Evolutionary conservation across 139 green algal species (phyloP).

Genomic region (Zygnema circumcarinatum): DNA sequence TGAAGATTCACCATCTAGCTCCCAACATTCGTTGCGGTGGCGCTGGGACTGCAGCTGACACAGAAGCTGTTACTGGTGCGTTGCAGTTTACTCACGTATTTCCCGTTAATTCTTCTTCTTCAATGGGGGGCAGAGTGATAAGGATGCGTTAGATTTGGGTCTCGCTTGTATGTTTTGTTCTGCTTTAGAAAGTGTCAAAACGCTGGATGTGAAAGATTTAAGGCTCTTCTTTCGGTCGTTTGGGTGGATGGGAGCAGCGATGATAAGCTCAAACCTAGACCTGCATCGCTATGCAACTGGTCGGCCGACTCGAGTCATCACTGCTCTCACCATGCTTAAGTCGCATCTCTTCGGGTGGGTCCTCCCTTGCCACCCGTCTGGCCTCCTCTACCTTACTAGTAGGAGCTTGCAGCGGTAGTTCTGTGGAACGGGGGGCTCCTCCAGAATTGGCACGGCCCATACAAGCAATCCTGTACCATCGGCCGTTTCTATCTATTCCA

Average conservation of each 20-base stretch:
- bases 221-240: background rate
- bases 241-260: conserved; percentile 70
- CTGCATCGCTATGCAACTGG: conserved; percentile 89
- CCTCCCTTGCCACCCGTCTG: background rate
- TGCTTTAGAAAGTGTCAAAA: no score
- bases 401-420: no score
- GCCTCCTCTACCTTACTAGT: background rate
- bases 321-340: conserved; percentile 95
- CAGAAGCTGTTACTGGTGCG: conserved; percentile 91
- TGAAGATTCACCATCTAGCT: conserved; percentile 99
- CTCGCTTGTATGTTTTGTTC: no score
- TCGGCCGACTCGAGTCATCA: conserved; percentile 85
- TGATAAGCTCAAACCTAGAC: conserved; percentile 89
- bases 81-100: background rate
- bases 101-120: background rate
- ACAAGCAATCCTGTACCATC: no score
- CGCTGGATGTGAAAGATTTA: conserved; percentile 7
- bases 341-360: conserved; percentile 90
- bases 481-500: no score
- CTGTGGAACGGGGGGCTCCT: no score
- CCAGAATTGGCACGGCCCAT: no score
- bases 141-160: no score
- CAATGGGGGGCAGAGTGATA: no score
- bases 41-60: conserved; percentile 96
- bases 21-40: conserved; percentile 99